Base-by-base conservation (phyloP, 768 basidiomycete genomes). In the Lactarius deliciosus region DNA sequence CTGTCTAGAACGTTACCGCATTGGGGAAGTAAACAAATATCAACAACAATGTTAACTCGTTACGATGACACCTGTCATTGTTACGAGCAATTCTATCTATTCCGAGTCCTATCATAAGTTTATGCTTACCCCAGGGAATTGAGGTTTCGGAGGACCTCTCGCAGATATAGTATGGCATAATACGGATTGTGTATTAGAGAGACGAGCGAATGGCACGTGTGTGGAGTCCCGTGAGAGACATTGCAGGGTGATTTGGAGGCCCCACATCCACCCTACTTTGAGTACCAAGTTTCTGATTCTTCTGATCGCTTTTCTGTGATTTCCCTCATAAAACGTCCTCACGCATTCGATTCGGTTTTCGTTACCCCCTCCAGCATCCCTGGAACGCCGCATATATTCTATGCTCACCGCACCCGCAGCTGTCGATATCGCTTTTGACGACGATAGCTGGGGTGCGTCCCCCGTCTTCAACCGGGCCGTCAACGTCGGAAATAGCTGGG, bases 401-500 rank as follows among this genome's bases (percentile, higher is more conserved):
- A 89, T 89, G 87, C 80, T 88, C 64, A 83, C 87, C 63, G 68
- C 69, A 81, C 83, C 69, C 76, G 85, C 60, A 70, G 61, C 85
- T 69, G 77, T 88, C 70, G 86, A 88, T 74, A 76, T 87, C 73
- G 76, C 81, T 63, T 88, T 87, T 76, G 89, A 89, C 73, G 87
- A 85, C 61, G 78, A 77, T 68, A 89, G 87, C 72, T 90, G 89
- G 90, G 80, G 82, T 67, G 72, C 82, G 32, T 79, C 85, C 50
- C 79, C 82, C 25, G 25, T 28, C 36, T 80, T 88, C 22, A 86
- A 87, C 76, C 80, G 84, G 66, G 78, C 87, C 8, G 82, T 89
- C 47, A 89, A 87, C 66, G 86, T 89, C 61, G 85, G 87, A 38
- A 85, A 86, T 68, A 92, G 90, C 76, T 94, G 90, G 90, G 89